These are phyloP conservation scores for Uronychia setigera DNA, from an alignment of 73 alveolate genomes.

Conservation along the genomic window DNA sequence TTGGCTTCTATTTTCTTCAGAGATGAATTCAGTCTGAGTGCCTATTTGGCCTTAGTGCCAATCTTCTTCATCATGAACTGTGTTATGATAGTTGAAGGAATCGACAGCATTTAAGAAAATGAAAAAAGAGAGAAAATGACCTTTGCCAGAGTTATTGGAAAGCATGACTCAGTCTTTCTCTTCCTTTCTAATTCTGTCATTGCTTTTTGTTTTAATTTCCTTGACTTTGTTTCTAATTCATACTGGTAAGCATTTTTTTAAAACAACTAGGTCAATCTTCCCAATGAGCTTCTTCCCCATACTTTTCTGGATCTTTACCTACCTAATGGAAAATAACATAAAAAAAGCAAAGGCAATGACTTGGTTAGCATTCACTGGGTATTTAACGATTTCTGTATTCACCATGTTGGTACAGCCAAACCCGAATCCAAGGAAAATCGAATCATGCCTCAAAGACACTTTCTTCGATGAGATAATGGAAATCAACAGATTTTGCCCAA, in stretches of 20 bases:
- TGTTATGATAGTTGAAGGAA: conserved; percentile 30
- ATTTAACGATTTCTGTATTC: no score
- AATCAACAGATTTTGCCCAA: no score
- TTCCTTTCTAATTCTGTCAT: conserved; percentile 26
- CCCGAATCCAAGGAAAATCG: no score
- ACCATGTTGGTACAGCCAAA: no score
- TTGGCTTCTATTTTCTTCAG: conserved; percentile 23
- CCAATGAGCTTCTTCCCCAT: not conserved
- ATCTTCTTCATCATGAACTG: conserved; percentile 31
- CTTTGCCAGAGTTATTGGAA: conserved; percentile 42
- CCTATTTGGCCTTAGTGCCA: conserved; percentile 33
- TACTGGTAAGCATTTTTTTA: not conserved
- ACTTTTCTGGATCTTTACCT: not conserved
- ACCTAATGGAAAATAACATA: no score
- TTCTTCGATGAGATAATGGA: no score
- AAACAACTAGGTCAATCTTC: not conserved
- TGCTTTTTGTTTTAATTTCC: conserved; percentile 19
- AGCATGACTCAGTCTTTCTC: conserved; percentile 56
- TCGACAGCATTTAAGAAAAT: conserved; percentile 22
- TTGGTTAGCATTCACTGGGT: no score
- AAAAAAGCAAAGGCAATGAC: no score
- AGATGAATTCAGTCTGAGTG: conserved; percentile 53
- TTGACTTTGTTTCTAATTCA: conserved; percentile 28
- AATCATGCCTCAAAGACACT: no score
- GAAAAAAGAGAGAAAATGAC: conserved; percentile 8